Evolutionary conservation across 495 filamentous ascomycete genomes (phyloP).

Genomic region (Annulohypoxylon bovei): DNA sequence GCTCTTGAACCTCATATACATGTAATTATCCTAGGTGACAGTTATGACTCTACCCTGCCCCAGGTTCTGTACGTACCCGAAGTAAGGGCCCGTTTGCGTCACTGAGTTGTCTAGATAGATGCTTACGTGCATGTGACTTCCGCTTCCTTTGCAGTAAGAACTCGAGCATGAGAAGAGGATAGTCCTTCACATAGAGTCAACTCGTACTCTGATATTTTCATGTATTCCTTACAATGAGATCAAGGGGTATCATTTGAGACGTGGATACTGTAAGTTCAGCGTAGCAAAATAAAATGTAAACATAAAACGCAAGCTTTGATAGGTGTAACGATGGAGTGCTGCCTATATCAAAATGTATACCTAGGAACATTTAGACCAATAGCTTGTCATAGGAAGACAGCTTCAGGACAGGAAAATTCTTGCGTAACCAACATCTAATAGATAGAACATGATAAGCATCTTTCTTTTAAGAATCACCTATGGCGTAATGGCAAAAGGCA

Average conservation of each 20-base stretch:
- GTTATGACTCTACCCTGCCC: neutral
- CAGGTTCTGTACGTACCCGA: slow-evolving; percentile 18
- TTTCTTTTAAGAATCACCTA: neutral
- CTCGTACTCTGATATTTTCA: too few relatives aligned
- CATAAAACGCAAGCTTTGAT: too few relatives aligned
- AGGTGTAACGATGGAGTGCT: too few relatives aligned
- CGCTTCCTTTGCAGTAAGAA: neutral
- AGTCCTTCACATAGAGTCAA: neutral
- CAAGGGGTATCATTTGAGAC: too few relatives aligned
- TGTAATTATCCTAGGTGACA: neutral
- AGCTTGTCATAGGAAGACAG: too few relatives aligned
- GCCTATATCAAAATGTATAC: too few relatives aligned
- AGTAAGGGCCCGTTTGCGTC: slow-evolving; percentile 13
- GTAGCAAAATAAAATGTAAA: too few relatives aligned
- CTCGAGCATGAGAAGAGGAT: neutral
- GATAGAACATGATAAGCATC: neutral
- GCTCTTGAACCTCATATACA: neutral
- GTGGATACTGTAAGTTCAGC: too few relatives aligned
- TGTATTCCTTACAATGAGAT: too few relatives aligned
- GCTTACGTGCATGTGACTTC: neutral
- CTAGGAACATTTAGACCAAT: too few relatives aligned
- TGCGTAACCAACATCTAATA: neutral
- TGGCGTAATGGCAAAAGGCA: neutral
- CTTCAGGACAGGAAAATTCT: neutral
- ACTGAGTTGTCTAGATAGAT: neutral